Conservation (phyloP, 257 asterid species). For the Plantago major region DNA sequence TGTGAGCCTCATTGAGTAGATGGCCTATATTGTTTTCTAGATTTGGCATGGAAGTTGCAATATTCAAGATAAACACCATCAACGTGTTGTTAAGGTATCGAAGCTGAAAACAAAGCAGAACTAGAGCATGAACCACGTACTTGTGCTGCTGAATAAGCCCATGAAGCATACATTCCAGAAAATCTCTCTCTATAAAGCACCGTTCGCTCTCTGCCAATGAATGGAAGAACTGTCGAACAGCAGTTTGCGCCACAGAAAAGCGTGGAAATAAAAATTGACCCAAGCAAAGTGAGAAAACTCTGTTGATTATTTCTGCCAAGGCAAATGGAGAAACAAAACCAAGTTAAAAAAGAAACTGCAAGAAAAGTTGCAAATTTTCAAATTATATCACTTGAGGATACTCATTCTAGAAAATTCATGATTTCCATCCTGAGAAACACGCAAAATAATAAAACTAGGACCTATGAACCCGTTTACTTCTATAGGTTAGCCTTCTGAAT, state of each 20-base stretch:
- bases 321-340: background rate
- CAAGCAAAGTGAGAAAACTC: slow-evolving; percentile 42
- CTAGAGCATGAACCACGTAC: slow-evolving; percentile 17
- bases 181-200: slow-evolving; percentile 53
- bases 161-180: slow-evolving; percentile 58
- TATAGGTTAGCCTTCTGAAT: too few relatives aligned
- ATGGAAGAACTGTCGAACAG: slow-evolving; percentile 40
- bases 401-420: too few relatives aligned
- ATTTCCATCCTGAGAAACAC: too few relatives aligned
- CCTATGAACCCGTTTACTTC: too few relatives aligned
- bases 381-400: too few relatives aligned
- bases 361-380: too few relatives aligned
- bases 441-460: too few relatives aligned
- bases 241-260: slow-evolving; percentile 48
- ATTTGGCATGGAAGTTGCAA: too few relatives aligned
- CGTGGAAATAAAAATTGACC: slow-evolving; percentile 33
- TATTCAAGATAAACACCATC: background rate
- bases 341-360: background rate
- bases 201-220: slow-evolving; percentile 39
- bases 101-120: background rate
- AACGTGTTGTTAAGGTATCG: background rate
- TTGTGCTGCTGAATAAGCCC: slow-evolving; percentile 63
- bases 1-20: too few relatives aligned
- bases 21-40: too few relatives aligned
- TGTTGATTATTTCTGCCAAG: slow-evolving; percentile 41